Percentiles rank a stretch among this genome's conserved stretches.
Evolutionary conservation across 2,329 filamentous ascomycete genomes (phyloP).

Genomic region (Sarocladiaceae sp.): DNA sequence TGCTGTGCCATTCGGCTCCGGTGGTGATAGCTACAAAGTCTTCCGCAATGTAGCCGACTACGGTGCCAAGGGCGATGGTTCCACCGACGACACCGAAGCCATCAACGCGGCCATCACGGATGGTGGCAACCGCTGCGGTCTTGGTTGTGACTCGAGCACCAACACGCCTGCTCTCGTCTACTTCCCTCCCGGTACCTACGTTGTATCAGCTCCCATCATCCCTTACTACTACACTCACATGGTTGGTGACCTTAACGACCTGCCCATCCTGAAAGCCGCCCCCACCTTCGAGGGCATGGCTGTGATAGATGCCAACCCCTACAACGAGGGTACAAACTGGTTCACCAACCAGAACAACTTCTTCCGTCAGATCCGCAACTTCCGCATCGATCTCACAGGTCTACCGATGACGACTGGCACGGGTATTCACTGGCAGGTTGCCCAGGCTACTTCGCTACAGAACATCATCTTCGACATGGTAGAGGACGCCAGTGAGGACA

Average conservation of each 20-base stretch:
- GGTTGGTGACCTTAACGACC: constrained; percentile 57
- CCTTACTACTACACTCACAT: constrained; percentile 74
- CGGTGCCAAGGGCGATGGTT: constrained; percentile 56
- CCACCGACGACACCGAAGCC: constrained; percentile 71
- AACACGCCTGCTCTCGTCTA: constrained; percentile 73
- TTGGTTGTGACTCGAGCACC: constrained; percentile 72
- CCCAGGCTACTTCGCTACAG: constrained; percentile 46
- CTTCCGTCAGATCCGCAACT: constrained; percentile 58
- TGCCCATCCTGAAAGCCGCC: constrained; percentile 47
- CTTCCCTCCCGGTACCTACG: constrained; percentile 77
- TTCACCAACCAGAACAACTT: constrained; percentile 45
- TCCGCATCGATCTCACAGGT: constrained; percentile 31
- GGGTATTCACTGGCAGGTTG: constrained; percentile 57
- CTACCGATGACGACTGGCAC: constrained; percentile 38
- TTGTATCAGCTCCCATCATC: constrained; percentile 65
- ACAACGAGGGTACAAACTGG: constrained; percentile 16
- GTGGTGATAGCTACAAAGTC: constrained; percentile 49
- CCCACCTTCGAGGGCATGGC: constrained; percentile 59
- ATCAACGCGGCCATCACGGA: constrained; percentile 73
- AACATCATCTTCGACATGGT: constrained; percentile 44
- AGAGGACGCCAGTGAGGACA: constrained; percentile 13
- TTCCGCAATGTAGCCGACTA: constrained; percentile 68
- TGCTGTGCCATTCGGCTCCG: constrained; percentile 5
- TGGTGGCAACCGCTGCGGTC: constrained; percentile 62
- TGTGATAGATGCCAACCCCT: constrained; percentile 63